These are phyloP conservation scores for Hippophae rhamnoides DNA, from an alignment of 306 rosid species.

Conservation along the genomic window DNA sequence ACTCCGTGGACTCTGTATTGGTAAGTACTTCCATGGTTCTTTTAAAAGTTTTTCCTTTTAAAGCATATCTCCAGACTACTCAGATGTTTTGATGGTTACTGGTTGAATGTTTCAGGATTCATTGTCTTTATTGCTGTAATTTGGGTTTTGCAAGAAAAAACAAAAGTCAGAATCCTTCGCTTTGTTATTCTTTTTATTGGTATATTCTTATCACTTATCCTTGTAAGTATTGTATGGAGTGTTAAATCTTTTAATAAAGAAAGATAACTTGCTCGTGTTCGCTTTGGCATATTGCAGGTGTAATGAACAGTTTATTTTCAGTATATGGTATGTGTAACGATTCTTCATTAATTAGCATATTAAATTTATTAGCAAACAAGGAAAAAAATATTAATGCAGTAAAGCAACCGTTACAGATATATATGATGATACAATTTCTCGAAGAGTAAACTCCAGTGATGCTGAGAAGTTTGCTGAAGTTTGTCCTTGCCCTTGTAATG, in stretches of 20 bases:
- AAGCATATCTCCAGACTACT: conserved; percentile 1
- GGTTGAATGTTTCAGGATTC: conserved; percentile 52
- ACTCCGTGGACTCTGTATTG: conserved; percentile 87
- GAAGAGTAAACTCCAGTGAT: conserved; percentile 89
- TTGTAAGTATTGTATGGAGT: conserved; percentile 1
- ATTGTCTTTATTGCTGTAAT: conserved; percentile 64
- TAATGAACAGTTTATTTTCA: conserved; percentile 96
- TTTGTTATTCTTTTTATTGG: conserved; percentile 88
- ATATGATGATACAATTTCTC: conserved; percentile 84
- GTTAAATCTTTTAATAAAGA: conserved; percentile 13
- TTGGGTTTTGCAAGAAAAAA: conserved; percentile 87
- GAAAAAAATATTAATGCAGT: conserved; percentile 8
- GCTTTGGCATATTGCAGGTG: conserved; percentile 56
- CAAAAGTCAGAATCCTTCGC: conserved; percentile 71
- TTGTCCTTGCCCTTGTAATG: conserved; percentile 94
- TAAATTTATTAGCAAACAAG: background rate
- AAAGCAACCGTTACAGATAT: conserved; percentile 42
- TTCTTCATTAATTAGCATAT: background rate
- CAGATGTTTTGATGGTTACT: conserved; percentile 16
- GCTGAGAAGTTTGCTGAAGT: conserved; percentile 96
- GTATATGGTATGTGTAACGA: conserved; percentile 60
- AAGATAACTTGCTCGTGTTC: conserved; percentile 16
- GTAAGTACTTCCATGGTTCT: conserved; percentile 37
- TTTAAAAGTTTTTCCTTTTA: conserved; percentile 5
- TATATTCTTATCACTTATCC: conserved; percentile 25